Base-by-base conservation (phyloP, 1,284 basidiomycete species). In the Ceraceosorus guamensis region DNA sequence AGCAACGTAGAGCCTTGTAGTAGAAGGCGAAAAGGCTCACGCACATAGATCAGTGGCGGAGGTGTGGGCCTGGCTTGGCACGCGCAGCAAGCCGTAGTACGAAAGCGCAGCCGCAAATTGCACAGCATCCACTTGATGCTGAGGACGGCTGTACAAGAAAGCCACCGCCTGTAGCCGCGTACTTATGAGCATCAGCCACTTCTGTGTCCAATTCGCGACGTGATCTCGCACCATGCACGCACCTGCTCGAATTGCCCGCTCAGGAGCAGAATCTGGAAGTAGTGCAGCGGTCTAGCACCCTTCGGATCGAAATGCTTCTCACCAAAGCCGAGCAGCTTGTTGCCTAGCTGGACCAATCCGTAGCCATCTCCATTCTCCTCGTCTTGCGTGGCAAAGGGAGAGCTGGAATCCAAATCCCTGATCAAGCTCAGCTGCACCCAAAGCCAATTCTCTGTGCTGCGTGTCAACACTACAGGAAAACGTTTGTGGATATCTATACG, bases 361-460 rank as follows among this genome's bases (percentile, higher is more conserved):
- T 87, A 82, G 52, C 76, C 75, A 54, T 82, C 81, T 13, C 66
- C 62, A 18, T 66, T 59, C 47, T 69, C 65, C n/a, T n/a, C n/a
- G n/a, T n/a, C n/a, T n/a, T n/a, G n/a, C n/a, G n/a, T n/a, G n/a
- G n/a, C n/a, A n/a, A n/a, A n/a, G n/a, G n/a, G n/a, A n/a, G n/a
- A n/a, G n/a, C n/a, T n/a, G 33, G 57, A 52, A 35, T 48, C 52
- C 7, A 16, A 13, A 65, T 83, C 82, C 46, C 80, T 70, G 11
- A 81, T 78, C 34, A 97, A 87, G 14, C 85, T 83, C 16, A 98
- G 82, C 79, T 99, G 93, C 80, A 95, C 85, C 93, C 93, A 99
- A 39, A 97, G 81, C 93, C 95, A 99, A 77, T 97, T 93, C 75
- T 97, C 93, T 4, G 90, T 93, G 6, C 89, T 93, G 14, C 84